A percentile compares a stretch with the other conserved stretches of the same genome.
Conservation (phyloP, 2,329 filamentous ascomycete species). For the Cryphonectria carpinicola region DNA sequence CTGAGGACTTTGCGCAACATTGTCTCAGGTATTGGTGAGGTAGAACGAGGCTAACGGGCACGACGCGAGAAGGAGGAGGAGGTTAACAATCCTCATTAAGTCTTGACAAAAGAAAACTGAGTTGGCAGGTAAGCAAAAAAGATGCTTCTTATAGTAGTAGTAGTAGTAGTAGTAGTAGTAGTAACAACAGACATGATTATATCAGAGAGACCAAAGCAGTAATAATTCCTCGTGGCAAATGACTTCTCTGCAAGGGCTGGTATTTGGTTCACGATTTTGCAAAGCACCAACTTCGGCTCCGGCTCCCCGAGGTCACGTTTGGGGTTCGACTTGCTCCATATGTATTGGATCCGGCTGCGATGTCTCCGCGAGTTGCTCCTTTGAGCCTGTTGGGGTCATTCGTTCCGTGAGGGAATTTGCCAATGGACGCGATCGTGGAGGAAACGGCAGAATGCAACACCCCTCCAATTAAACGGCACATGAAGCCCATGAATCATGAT, state of each 20-base stretch:
- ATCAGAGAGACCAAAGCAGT: background rate
- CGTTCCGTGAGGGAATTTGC: background rate
- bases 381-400: background rate
- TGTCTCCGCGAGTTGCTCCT: background rate
- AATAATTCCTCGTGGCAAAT: background rate
- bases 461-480: no score
- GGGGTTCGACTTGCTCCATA: background rate
- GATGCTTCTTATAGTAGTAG: background rate
- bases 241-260: background rate
- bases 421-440: background rate
- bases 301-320: background rate
- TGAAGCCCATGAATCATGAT: background rate
- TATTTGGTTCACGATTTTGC: background rate
- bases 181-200: background rate
- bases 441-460: background rate
- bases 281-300: background rate
- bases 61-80: no score
- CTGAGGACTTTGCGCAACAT: conserved; percentile 7
- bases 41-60: background rate
- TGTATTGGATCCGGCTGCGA: background rate
- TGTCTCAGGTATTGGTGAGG: background rate
- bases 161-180: background rate
- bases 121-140: background rate
- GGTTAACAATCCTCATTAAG: background rate
- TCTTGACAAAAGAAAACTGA: background rate